These are phyloP conservation scores for Mortierella polycephala DNA, from an alignment of 371 early-diverging fungal genomes.

Conservation along the genomic window DNA sequence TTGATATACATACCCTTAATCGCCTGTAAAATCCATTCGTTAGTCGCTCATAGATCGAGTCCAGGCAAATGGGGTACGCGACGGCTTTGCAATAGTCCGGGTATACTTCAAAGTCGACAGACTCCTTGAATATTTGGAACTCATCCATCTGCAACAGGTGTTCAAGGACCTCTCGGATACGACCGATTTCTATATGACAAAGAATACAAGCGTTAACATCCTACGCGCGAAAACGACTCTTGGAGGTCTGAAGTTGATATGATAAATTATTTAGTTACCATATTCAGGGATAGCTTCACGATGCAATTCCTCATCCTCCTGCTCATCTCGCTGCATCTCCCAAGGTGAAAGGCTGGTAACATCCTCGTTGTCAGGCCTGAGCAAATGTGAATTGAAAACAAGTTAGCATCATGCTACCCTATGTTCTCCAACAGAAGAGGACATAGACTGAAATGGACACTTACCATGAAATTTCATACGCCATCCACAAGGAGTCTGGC, in stretches of 20 bases:
- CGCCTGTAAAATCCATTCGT: slow-evolving; percentile 71
- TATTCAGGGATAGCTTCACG: slow-evolving; percentile 54
- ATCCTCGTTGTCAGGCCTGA: slow-evolving; percentile 45
- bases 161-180: slow-evolving; percentile 30
- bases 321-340: slow-evolving; percentile 61
- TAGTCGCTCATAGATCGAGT: slow-evolving; percentile 67
- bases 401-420: not conserved
- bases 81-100: slow-evolving; percentile 71
- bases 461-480: slow-evolving; percentile 65
- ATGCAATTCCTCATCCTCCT: slow-evolving; percentile 40
- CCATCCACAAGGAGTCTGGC: slow-evolving; percentile 65
- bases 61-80: slow-evolving; percentile 79
- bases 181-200: slow-evolving; percentile 15
- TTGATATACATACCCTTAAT: slow-evolving; percentile 52
- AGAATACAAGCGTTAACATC: not conserved
- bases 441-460: slow-evolving; percentile 52
- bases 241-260: not conserved
- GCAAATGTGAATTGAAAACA: not conserved
- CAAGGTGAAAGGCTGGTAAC: slow-evolving; percentile 65
- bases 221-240: not conserved
- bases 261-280: slow-evolving; percentile 42
- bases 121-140: slow-evolving; percentile 69
- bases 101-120: slow-evolving; percentile 74
- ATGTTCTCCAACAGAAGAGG: slow-evolving; percentile 2
- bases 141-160: slow-evolving; percentile 56